A percentile compares a stretch with the other conserved stretches of the same genome.
These are phyloP conservation scores for Lagenidium giganteum DNA, from an alignment of 352 stramenopile genomes.

Conservation along the genomic window DNA sequence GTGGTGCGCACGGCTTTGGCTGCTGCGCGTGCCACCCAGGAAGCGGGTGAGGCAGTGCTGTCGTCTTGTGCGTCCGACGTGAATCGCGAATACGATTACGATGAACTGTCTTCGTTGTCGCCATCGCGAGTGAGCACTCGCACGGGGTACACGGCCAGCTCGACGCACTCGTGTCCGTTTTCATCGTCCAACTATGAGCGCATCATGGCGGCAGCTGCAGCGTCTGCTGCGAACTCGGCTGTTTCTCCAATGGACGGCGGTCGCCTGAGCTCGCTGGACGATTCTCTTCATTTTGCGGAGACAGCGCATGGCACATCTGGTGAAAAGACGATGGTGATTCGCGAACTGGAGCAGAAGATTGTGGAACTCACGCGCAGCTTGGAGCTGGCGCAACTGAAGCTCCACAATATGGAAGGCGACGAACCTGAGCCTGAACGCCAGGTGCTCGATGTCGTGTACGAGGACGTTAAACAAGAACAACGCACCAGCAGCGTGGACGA, in stretches of 20 bases:
- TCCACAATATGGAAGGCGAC: conserved; percentile 49
- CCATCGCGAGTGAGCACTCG: conserved; percentile 12
- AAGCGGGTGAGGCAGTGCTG: conserved; percentile 54
- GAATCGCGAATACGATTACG: conserved; percentile 15
- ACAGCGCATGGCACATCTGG: no score
- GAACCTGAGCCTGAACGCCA: conserved; percentile 41
- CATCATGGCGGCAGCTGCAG: conserved; percentile 32
- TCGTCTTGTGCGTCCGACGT: conserved; percentile 38
- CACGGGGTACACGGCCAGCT: conserved; percentile 31
- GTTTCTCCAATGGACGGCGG: no score
- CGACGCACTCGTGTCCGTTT: conserved; percentile 44
- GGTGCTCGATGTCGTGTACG: conserved; percentile 29
- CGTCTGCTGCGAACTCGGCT: no score
- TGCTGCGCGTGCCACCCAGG: conserved; percentile 41
- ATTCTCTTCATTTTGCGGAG: no score
- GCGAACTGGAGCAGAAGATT: conserved; percentile 73
- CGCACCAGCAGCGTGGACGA: conserved; percentile 8
- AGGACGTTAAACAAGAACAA: no score
- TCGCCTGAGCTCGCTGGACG: no score
- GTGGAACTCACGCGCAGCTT: conserved; percentile 51
- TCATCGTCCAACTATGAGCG: conserved; percentile 58
- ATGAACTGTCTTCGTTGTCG: conserved; percentile 15
- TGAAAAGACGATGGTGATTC: no score
- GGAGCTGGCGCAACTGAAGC: conserved; percentile 50
- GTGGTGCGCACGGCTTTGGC: conserved; percentile 63